Percentiles rank a stretch among this genome's conserved stretches.
These are phyloP conservation scores for Auxenochlorella pyrenoidosa DNA, from an alignment of 139 green algal species.

Conservation along the genomic window DNA sequence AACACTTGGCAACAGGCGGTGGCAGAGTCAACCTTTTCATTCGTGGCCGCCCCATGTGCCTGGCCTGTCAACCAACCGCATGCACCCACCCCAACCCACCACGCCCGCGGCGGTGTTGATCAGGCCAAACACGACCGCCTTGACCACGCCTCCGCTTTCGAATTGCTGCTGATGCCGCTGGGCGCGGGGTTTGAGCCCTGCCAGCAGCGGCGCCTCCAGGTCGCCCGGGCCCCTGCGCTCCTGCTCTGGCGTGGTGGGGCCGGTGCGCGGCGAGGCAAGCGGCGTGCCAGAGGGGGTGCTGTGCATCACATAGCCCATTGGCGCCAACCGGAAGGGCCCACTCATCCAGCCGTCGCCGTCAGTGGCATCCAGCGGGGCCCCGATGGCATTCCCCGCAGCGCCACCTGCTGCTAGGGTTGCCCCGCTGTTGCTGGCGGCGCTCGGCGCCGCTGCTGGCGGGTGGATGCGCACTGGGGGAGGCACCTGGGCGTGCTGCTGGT, in stretches of 20 bases:
- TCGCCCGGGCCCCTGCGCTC: neutral
- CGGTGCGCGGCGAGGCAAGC: slow-evolving; percentile 15
- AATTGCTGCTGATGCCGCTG: neutral
- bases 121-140: slow-evolving; percentile 7
- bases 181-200: too few species aligned
- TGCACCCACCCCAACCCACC: neutral
- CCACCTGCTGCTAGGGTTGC: neutral
- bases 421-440: neutral
- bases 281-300: slow-evolving; percentile 6
- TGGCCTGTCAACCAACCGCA: too few species aligned
- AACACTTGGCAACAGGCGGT: neutral
- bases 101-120: slow-evolving; percentile 21
- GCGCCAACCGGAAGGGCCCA: slow-evolving; percentile 2
- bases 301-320: slow-evolving; percentile 19
- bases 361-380: neutral
- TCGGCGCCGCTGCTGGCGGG: neutral
- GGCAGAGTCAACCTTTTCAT: neutral
- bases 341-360: neutral
- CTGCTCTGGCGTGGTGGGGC: neutral
- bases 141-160: neutral
- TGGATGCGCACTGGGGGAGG: too few species aligned
- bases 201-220: slow-evolving; percentile 30
- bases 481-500: too few species aligned
- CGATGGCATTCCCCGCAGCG: neutral
- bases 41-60: neutral